phyloP scores from a whole-genome alignment of 306 rosid genomes.

The Castanopsis chinensis region DNA sequence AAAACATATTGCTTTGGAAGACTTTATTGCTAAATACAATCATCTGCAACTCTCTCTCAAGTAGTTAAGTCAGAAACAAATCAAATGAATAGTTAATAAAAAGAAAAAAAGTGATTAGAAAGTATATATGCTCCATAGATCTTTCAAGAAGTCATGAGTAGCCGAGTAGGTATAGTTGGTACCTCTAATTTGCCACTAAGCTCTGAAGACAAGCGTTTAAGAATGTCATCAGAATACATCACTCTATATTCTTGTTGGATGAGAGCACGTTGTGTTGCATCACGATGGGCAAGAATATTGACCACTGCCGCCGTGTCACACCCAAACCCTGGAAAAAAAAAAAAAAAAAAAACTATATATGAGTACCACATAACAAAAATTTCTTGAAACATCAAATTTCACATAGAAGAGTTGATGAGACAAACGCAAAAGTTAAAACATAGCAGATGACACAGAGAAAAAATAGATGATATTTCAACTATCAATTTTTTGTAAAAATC shows the following conservation, averaged over 20 bases:
- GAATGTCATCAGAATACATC: slow-evolving; percentile 58
- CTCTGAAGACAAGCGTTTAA: slow-evolving; percentile 60
- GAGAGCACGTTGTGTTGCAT: slow-evolving; percentile 59
- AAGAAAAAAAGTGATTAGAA: not conserved
- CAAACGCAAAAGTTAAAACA: not conserved
- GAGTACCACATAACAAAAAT: not conserved
- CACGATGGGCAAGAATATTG: slow-evolving; percentile 70
- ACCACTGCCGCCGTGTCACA: slow-evolving; percentile 68
- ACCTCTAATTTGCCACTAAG: slow-evolving; percentile 76
- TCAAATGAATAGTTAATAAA: not conserved
- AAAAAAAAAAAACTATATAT: not conserved
- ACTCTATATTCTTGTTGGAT: slow-evolving; percentile 67
- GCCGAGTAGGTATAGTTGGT: not conserved
- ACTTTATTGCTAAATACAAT: not conserved
- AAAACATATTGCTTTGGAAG: not conserved
- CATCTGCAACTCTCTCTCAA: not conserved
- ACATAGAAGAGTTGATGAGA: not conserved
- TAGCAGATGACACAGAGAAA: not conserved
- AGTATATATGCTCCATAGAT: not conserved
- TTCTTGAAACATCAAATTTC: not conserved
- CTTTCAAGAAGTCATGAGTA: not conserved
- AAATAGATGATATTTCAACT: not conserved
- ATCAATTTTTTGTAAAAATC: not conserved
- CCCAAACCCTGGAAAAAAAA: slow-evolving; percentile 53
- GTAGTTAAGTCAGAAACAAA: not conserved